phyloP scores from a whole-genome alignment of 345 rosid species.

The Erucastrum elatum region DNA sequence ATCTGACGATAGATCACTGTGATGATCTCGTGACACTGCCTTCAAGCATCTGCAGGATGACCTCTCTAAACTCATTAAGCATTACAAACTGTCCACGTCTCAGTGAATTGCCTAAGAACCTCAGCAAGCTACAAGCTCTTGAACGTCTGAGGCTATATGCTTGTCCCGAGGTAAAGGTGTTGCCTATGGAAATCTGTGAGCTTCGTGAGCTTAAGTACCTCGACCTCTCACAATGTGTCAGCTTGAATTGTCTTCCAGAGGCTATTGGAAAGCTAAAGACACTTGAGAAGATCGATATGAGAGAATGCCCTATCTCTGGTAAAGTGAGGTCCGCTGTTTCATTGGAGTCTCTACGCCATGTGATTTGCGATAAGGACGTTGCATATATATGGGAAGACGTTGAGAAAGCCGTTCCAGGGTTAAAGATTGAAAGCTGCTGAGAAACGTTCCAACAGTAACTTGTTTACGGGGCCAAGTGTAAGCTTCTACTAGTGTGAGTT shows the following conservation, averaged over 20 bases:
- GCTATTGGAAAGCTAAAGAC: constrained; percentile 51
- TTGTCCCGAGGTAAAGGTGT: constrained; percentile 58
- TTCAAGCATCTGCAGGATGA: constrained; percentile 50
- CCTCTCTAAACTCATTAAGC: constrained; percentile 59
- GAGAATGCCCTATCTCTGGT: constrained; percentile 57
- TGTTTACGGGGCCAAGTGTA: neutral
- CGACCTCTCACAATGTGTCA: constrained; percentile 77
- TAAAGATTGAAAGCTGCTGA: constrained; percentile 68
- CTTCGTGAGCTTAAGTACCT: constrained; percentile 58
- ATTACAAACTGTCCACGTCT: constrained; percentile 85
- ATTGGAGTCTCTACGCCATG: constrained; percentile 54
- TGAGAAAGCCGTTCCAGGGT: constrained; percentile 42
- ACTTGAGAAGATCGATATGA: constrained; percentile 91
- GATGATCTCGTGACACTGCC: constrained; percentile 69
- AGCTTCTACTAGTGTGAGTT: neutral
- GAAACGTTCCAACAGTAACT: constrained; percentile 39
- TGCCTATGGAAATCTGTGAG: constrained; percentile 62
- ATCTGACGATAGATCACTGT: constrained; percentile 79
- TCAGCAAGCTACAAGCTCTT: constrained; percentile 55
- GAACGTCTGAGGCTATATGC: constrained; percentile 70
- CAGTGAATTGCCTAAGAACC: constrained; percentile 48
- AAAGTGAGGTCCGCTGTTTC: constrained; percentile 52
- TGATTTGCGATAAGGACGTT: constrained; percentile 72
- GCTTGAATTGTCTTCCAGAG: constrained; percentile 58
- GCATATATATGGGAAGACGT: constrained; percentile 61